These are phyloP conservation scores for Claviceps purpurea DNA, from an alignment of 2,329 filamentous ascomycete species.

Conservation along the genomic window DNA sequence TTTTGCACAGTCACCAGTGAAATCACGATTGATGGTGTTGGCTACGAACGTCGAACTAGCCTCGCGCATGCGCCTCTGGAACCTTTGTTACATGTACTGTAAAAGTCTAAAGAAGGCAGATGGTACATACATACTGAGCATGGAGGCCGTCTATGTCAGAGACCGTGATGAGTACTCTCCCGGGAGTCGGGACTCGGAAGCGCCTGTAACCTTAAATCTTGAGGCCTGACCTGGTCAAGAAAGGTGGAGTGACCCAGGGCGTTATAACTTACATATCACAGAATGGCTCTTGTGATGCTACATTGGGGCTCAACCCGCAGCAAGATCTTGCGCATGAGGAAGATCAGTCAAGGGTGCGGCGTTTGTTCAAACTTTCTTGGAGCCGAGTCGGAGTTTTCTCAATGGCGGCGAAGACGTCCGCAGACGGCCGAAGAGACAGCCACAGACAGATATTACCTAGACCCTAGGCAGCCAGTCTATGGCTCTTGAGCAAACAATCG, in stretches of 20 bases:
- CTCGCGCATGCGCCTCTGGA: background rate
- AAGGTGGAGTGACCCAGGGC: background rate
- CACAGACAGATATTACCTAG: background rate
- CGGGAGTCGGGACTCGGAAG: background rate
- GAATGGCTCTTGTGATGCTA: background rate
- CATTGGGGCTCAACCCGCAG: background rate
- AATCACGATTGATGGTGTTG: background rate
- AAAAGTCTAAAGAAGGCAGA: background rate
- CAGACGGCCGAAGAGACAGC: background rate
- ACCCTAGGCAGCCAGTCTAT: background rate
- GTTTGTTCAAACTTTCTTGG: background rate
- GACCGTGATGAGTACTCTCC: background rate
- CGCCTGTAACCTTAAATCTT: background rate
- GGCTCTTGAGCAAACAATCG: background rate
- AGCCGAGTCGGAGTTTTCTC: background rate
- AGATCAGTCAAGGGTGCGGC: background rate
- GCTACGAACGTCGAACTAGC: background rate
- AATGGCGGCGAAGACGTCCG: background rate
- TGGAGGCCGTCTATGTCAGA: background rate
- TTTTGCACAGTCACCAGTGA: background rate
- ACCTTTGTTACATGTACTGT: background rate
- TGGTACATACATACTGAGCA: background rate
- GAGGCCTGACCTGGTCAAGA: background rate
- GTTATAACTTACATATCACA: background rate
- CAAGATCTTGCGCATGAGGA: background rate